Evolutionary conservation across 1,284 basidiomycete genomes (phyloP).

Genomic region (Puccinia polysora): DNA sequence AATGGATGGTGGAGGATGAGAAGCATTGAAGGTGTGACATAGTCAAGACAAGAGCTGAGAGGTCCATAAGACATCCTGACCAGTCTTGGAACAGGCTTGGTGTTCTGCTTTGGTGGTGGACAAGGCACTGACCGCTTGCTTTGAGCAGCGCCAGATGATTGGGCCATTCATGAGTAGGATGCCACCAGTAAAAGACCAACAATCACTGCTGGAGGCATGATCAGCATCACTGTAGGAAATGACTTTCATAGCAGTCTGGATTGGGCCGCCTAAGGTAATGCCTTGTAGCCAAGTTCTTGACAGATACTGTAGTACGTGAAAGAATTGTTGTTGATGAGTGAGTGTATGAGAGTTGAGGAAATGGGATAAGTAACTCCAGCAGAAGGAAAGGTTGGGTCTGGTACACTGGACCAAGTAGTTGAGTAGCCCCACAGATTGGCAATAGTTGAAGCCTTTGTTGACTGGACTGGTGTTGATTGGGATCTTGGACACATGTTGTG

Average conservation of each 20-base stretch:
- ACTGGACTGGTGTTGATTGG: neutral
- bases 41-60: neutral
- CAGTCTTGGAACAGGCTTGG: neutral
- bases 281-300: neutral
- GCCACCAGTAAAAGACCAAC: too few relatives aligned
- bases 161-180: too few relatives aligned
- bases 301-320: neutral
- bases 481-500: neutral
- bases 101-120: too few relatives aligned
- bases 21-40: neutral
- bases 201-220: too few relatives aligned
- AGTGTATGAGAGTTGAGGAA: neutral
- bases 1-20: neutral
- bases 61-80: neutral
- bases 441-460: neutral
- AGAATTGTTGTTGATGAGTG: neutral
- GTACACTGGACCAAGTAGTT: constrained; percentile 20
- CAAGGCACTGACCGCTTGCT: too few relatives aligned
- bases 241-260: neutral
- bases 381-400: constrained; percentile 1
- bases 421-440: neutral
- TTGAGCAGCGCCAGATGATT: too few relatives aligned
- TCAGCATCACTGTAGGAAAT: neutral
- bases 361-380: neutral
- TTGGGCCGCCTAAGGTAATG: neutral